phyloP scores from a whole-genome alignment of 805 yeast genomes.

The Groenewaldozyma tartarivorans region DNA sequence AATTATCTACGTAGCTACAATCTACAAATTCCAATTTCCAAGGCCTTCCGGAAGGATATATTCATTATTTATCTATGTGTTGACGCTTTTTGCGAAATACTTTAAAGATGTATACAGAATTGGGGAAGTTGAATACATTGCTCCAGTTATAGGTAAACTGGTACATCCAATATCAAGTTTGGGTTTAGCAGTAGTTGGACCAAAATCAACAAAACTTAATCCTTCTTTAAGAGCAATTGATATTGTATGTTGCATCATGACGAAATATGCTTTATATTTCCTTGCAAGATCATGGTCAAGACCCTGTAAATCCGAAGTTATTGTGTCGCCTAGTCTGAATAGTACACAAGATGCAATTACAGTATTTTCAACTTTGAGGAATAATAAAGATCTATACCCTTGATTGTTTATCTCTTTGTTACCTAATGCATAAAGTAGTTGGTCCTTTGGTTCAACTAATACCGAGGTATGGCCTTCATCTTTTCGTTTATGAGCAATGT shows the following conservation, averaged over 20 bases:
- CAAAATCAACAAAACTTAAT: constrained; percentile 34
- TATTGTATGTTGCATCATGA: constrained; percentile 40
- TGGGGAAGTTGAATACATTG: constrained; percentile 22
- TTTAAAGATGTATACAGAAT: not conserved
- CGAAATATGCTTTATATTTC: constrained; percentile 35
- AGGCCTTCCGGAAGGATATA: too few relatives aligned
- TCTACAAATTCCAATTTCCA: too few relatives aligned
- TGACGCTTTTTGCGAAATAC: not conserved
- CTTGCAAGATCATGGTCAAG: constrained; percentile 32
- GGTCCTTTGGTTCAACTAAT: constrained; percentile 27
- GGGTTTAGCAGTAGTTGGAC: constrained; percentile 37
- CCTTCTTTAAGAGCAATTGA: constrained; percentile 32
- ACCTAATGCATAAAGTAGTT: constrained; percentile 28
- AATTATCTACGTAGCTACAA: too few relatives aligned
- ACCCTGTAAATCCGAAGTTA: constrained; percentile 38
- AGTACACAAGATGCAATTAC: constrained; percentile 34
- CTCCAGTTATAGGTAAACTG: constrained; percentile 32
- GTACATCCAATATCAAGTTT: constrained; percentile 34
- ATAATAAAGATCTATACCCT: constrained; percentile 28
- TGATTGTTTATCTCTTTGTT: constrained; percentile 19
- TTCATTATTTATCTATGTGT: too few relatives aligned
- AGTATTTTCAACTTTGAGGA: constrained; percentile 30
- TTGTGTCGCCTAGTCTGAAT: constrained; percentile 35
- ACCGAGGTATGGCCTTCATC: constrained; percentile 33
- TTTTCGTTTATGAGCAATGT: constrained; percentile 31